phyloP scores from a whole-genome alignment of 768 basidiomycete genomes.

The Termitomyces sp. region DNA sequence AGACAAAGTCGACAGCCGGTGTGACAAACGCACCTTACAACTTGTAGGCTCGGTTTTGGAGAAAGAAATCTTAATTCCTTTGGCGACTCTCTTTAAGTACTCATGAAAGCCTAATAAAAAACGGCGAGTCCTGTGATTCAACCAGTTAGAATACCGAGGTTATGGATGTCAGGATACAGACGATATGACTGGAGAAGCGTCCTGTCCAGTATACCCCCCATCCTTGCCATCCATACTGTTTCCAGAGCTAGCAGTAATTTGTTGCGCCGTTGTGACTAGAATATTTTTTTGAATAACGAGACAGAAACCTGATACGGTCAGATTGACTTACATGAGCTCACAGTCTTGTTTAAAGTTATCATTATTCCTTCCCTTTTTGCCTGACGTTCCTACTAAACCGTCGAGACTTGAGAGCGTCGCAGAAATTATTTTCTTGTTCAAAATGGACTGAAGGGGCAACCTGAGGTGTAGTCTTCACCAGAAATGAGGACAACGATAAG shows the following conservation, averaged over 20 bases:
- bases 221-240: not conserved
- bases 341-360: not conserved
- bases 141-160: not conserved
- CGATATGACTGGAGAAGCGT: not conserved
- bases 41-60: not conserved
- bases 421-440: not conserved
- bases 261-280: not conserved
- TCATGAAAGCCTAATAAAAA: not conserved
- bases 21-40: not conserved
- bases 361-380: not conserved
- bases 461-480: not conserved
- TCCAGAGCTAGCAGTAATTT: not conserved
- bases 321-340: not conserved
- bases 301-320: not conserved
- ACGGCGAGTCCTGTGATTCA: not conserved
- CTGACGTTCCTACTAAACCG: too few species aligned
- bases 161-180: not conserved
- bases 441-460: not conserved
- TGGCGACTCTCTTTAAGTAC: not conserved
- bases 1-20: not conserved
- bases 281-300: not conserved
- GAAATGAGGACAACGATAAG: not conserved
- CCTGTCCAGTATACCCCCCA: not conserved
- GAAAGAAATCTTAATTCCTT: not conserved
- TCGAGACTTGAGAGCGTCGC: not conserved